phyloP scores from a whole-genome alignment of 805 yeast species.

The Cyberlindnera misumaiensis region DNA sequence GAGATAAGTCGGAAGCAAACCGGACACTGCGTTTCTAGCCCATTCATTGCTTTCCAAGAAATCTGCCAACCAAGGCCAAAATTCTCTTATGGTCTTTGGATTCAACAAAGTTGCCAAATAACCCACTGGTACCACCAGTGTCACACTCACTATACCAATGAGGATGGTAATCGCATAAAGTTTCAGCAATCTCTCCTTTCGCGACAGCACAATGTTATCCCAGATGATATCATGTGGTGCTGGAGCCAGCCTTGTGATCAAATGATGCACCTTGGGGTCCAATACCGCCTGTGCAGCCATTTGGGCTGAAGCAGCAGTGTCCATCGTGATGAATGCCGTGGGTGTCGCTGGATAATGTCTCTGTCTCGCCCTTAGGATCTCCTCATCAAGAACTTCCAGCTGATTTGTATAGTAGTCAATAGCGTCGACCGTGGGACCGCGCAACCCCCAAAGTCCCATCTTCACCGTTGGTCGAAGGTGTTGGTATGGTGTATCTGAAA shows the following conservation, averaged over 20 bases:
- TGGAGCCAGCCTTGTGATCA: constrained; percentile 83
- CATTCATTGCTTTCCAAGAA: constrained; percentile 56
- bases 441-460: constrained; percentile 52
- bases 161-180: constrained; percentile 56
- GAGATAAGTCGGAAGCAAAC: constrained; percentile 83
- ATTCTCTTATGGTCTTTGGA: constrained; percentile 64
- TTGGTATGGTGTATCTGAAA: constrained; percentile 18
- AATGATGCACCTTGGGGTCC: constrained; percentile 79
- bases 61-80: constrained; percentile 79
- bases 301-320: constrained; percentile 90
- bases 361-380: constrained; percentile 56
- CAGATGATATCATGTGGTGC: constrained; percentile 95
- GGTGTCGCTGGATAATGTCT: constrained; percentile 77
- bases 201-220: constrained; percentile 80
- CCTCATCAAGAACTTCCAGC: constrained; percentile 61
- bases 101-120: constrained; percentile 80
- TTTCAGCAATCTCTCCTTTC: constrained; percentile 62
- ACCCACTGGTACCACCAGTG: constrained; percentile 76
- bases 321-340: constrained; percentile 92
- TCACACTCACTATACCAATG: constrained; percentile 62
- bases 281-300: constrained; percentile 93
- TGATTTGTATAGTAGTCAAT: constrained; percentile 69
- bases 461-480: constrained; percentile 55
- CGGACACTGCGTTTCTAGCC: constrained; percentile 78
- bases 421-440: constrained; percentile 73